A percentile compares a stretch with the other conserved stretches of the same genome.
These are phyloP conservation scores for Trichophyton rubrum DNA, from an alignment of 2,329 filamentous ascomycete genomes.

Conservation along the genomic window DNA sequence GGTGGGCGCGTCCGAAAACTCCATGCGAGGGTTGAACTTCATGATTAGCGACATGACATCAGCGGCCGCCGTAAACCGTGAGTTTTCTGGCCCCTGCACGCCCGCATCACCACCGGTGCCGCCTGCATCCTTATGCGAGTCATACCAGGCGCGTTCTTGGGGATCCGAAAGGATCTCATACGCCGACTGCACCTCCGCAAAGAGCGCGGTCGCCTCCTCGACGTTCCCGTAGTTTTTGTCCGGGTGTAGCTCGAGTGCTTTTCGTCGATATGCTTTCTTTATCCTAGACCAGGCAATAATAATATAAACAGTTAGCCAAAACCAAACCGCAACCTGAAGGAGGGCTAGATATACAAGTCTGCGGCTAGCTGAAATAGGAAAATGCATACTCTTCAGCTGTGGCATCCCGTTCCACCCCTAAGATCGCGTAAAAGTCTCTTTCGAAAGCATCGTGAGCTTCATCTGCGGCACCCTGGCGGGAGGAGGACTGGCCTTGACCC, in stretches of 20 bases:
- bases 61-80: conserved; percentile 64
- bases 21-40: conserved; percentile 63
- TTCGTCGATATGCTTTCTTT: conserved; percentile 82
- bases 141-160: conserved; percentile 95
- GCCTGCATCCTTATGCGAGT: conserved; percentile 72
- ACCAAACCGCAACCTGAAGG: neutral
- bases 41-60: conserved; percentile 69
- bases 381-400: conserved; percentile 62
- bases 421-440: conserved; percentile 57
- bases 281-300: conserved; percentile 44
- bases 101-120: conserved; percentile 39
- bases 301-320: neutral
- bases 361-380: conserved; percentile 2
- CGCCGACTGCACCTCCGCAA: conserved; percentile 83
- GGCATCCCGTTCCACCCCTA: conserved; percentile 59
- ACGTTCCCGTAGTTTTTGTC: conserved; percentile 84
- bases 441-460: conserved; percentile 17
- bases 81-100: conserved; percentile 51
- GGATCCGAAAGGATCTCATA: conserved; percentile 94
- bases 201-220: conserved; percentile 68
- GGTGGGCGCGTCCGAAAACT: conserved; percentile 64
- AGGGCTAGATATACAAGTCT: too few relatives aligned
- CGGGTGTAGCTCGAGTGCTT: conserved; percentile 85
- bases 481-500: conserved; percentile 36
- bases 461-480: conserved; percentile 16